phyloP scores from a whole-genome alignment of 257 asterid species.

The Solanum sejunctum region DNA sequence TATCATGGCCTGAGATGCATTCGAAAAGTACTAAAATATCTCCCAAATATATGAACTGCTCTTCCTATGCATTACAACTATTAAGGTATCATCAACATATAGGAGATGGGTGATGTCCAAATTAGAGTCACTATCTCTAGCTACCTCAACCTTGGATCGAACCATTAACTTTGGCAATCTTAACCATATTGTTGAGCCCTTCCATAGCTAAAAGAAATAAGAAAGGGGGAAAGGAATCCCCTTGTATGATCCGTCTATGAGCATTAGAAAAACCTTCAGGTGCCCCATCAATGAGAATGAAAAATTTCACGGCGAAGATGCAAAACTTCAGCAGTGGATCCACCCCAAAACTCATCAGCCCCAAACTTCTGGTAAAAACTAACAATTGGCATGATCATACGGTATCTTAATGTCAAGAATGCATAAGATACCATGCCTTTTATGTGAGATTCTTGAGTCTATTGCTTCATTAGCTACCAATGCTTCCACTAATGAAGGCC shows the following conservation, averaged over 20 bases:
- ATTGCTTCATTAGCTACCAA: no score
- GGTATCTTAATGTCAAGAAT: no score
- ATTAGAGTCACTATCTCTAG: not conserved
- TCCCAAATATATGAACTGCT: not conserved
- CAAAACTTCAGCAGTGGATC: not conserved
- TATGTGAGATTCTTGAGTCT: no score
- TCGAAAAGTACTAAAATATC: not conserved
- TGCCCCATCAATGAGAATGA: not conserved
- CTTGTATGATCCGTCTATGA: not conserved
- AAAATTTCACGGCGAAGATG: not conserved
- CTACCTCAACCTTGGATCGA: not conserved
- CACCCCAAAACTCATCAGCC: not conserved
- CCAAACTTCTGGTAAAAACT: not conserved
- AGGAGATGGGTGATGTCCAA: not conserved
- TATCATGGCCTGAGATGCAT: not conserved
- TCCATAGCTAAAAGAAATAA: not conserved
- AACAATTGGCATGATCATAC: not conserved
- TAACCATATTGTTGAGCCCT: not conserved
- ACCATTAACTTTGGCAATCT: not conserved
- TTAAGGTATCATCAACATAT: not conserved
- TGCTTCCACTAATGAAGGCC: no score
- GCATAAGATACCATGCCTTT: no score
- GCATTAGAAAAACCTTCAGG: not conserved
- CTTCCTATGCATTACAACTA: no score
- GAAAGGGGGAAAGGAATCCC: not conserved